Evolutionary conservation across 148 eudicot genomes (phyloP).

Genomic region (Persicaria tinctoria): DNA sequence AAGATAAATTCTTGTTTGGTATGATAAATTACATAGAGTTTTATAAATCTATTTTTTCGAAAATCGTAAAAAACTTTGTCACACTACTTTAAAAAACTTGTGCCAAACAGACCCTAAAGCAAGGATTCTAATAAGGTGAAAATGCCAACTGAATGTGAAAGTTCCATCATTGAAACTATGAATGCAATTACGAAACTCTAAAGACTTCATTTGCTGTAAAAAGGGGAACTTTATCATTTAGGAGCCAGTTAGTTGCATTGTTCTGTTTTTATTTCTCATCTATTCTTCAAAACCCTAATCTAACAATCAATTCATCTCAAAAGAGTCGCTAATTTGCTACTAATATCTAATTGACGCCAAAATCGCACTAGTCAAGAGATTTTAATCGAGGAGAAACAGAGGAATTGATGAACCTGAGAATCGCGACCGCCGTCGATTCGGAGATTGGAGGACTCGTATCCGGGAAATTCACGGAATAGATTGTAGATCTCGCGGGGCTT

Average conservation of each 20-base stretch:
- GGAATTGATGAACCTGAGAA: slow-evolving; percentile 33
- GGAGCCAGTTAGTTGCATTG: neutral
- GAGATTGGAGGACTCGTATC: slow-evolving; percentile 68
- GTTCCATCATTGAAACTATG: neutral
- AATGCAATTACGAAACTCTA: neutral
- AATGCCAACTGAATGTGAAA: neutral
- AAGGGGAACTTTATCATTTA: neutral
- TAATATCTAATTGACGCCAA: neutral
- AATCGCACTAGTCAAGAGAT: neutral
- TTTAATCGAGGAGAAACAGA: neutral
- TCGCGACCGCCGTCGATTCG: slow-evolving; percentile 28
- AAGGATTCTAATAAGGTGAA: neutral
- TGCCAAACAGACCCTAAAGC: neutral
- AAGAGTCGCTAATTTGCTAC: neutral
- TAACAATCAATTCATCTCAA: neutral
- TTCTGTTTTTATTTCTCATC: too few species aligned
- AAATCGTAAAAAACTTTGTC: too few species aligned
- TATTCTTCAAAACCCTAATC: neutral
- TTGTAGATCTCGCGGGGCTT: slow-evolving; percentile 75
- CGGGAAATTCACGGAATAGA: slow-evolving; percentile 77
- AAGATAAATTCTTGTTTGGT: too few species aligned
- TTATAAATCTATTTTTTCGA: too few species aligned
- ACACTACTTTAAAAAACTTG: too few species aligned
- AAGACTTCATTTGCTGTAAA: neutral
- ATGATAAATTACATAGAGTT: too few species aligned